Evolutionary conservation across 495 filamentous ascomycete genomes (phyloP), one percentile per base, ranked within the genome.

Genomic region (Aspergillus biplanus): DNA sequence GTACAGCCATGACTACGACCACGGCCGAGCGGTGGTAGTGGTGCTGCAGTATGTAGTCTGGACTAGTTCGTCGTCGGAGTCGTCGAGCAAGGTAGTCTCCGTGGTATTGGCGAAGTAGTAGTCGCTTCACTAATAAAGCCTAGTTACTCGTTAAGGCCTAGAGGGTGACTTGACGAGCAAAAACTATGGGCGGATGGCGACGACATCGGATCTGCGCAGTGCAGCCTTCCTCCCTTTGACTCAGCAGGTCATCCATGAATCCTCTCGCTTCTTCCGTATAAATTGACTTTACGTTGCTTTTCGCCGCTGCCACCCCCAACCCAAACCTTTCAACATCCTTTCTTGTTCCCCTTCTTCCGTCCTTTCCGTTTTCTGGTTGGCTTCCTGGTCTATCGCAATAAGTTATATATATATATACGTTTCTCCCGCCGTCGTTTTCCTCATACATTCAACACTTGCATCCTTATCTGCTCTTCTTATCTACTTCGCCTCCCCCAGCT

Each of bases 311-410:
- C 61, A 58, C 61, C 55, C 56, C 56, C 54, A 52, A 52, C n/a
- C 61, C 21, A 27, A 27, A 27, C 21, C 21, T 27, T 27, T 65
- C 21, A 42, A 59, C 46, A 52, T 44, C 56, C 37, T 48, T 50
- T 63, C 63, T 56, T 52, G 33, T 39, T n/a, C 63, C 58, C 68
- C 52, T 61, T 52, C 62, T 71, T 69, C 70, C 72, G 64, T 66
- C 63, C 52, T 50, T 70, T 74, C 67, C 72, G 70, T 64, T 64
- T 58, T 63, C 68, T 66, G 67, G 62, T 71, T 64, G 53, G 4
- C 33, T 33, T 34, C 48, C 18, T 52, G 9, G 9, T 33, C 61
- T 74, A 33, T 27, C 48, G 18, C 42, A 11, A 2, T 33, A 27
- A 27, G 21, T n/a, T 39, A 15, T 11, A 39, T 6, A 69, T 70